A percentile compares a stretch with the other conserved stretches of the same genome.
Conservation (phyloP, 2,329 filamentous ascomycete genomes). For the Aspergillus sp. region DNA sequence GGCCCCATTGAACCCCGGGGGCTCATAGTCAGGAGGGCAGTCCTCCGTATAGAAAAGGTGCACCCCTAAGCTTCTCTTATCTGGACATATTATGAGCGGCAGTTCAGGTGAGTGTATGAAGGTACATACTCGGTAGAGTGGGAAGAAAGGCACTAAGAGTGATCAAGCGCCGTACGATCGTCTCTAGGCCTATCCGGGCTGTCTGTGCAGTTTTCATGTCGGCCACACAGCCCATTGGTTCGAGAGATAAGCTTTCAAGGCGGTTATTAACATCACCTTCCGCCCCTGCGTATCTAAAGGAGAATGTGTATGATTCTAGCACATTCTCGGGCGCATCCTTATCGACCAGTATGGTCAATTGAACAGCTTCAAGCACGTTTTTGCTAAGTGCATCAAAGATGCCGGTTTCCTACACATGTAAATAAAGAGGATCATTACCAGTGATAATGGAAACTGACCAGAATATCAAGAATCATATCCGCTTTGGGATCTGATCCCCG, state of each 20-base stretch:
- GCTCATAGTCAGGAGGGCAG: constrained; percentile 42
- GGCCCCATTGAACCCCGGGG: constrained; percentile 42
- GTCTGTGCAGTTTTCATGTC: constrained; percentile 41
- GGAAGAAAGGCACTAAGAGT: constrained; percentile 42
- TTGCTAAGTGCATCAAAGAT: constrained; percentile 50
- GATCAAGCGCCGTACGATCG: constrained; percentile 46
- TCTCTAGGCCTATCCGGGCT: constrained; percentile 46
- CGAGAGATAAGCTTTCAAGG: constrained; percentile 31
- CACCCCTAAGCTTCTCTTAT: constrained; percentile 46
- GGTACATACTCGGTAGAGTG: constrained; percentile 44
- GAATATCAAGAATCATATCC: constrained; percentile 50
- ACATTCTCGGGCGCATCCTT: constrained; percentile 40
- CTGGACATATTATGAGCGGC: constrained; percentile 22
- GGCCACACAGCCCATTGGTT: constrained; percentile 31
- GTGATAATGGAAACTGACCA: constrained; percentile 40
- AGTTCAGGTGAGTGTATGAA: background rate
- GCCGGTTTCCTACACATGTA: constrained; percentile 49
- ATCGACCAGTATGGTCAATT: constrained; percentile 50
- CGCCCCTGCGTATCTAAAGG: constrained; percentile 46
- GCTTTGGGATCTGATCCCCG: constrained; percentile 43
- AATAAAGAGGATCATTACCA: constrained; percentile 14
- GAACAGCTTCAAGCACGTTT: constrained; percentile 48
- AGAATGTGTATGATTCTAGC: constrained; percentile 55
- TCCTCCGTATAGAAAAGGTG: constrained; percentile 49
- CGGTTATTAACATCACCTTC: constrained; percentile 33